These are phyloP conservation scores for Flueggea neowawraea DNA, from an alignment of 441 rosid species.

Conservation along the genomic window DNA sequence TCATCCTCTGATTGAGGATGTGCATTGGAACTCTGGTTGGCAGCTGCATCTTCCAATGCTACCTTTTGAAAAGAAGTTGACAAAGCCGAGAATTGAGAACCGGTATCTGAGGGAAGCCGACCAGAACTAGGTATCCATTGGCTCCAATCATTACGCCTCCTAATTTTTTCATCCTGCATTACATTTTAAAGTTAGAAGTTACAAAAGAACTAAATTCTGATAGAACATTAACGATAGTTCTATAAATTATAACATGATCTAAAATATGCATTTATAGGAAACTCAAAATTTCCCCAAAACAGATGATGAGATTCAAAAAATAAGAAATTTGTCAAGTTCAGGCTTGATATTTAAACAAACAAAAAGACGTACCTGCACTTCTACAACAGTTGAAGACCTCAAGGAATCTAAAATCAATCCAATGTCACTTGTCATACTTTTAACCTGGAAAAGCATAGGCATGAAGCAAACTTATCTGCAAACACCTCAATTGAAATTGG, in stretches of 20 bases:
- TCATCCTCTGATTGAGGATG: conserved; percentile 13
- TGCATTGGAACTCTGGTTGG: conserved; percentile 11
- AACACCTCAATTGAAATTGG: neutral
- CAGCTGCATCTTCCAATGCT: conserved; percentile 25
- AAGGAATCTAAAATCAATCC: conserved; percentile 61
- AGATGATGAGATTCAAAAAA: neutral
- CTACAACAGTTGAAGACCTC: conserved; percentile 43
- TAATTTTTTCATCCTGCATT: conserved; percentile 57
- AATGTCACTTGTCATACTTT: conserved; percentile 47
- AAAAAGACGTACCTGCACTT: conserved; percentile 59
- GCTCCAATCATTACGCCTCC: conserved; percentile 64
- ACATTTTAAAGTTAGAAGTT: neutral
- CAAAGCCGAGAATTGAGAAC: conserved; percentile 15
- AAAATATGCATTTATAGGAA: neutral
- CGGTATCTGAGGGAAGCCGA: conserved; percentile 20
- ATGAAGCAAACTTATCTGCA: conserved; percentile 15
- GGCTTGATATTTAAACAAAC: neutral
- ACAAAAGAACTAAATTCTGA: neutral
- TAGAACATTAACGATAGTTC: neutral
- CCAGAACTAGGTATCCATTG: conserved; percentile 34
- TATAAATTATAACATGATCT: neutral
- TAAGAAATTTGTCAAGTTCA: neutral
- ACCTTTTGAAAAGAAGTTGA: conserved; percentile 37
- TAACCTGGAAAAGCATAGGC: conserved; percentile 42
- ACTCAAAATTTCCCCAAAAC: neutral